These are phyloP conservation scores for Xanthoconium stramineum DNA, from an alignment of 768 basidiomycete species.

Conservation along the genomic window DNA sequence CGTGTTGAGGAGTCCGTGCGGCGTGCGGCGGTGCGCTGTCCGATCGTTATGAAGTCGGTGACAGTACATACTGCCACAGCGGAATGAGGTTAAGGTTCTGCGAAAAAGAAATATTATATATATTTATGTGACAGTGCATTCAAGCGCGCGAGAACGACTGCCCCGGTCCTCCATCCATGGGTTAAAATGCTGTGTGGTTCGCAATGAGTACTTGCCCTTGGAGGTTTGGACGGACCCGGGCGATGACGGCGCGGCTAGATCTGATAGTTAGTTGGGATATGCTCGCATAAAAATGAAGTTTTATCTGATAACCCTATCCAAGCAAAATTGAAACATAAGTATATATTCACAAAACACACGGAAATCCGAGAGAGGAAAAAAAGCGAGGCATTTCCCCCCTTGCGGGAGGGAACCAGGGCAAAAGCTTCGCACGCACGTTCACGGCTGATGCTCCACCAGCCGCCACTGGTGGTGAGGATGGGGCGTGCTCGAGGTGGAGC, in stretches of 20 bases:
- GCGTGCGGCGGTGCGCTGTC: neutral
- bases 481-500: conserved; percentile 12
- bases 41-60: neutral
- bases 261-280: neutral
- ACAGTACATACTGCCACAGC: neutral
- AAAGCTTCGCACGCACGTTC: conserved; percentile 29
- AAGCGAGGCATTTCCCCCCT: conserved; percentile 9
- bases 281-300: neutral
- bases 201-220: neutral
- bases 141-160: neutral
- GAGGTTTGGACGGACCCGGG: neutral
- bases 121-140: neutral
- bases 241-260: neutral
- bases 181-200: neutral
- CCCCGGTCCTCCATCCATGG: neutral
- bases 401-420: conserved; percentile 12
- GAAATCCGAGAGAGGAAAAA: conserved; percentile 11
- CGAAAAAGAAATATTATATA: neutral
- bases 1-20: neutral
- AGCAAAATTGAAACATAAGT: neutral
- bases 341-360: neutral
- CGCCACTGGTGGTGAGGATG: conserved; percentile 12
- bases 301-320: conserved; percentile 5
- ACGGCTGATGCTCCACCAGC: conserved; percentile 18
- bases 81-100: neutral